phyloP scores from a whole-genome alignment of 2,329 filamentous ascomycete species.

The Trichoderma breve region DNA sequence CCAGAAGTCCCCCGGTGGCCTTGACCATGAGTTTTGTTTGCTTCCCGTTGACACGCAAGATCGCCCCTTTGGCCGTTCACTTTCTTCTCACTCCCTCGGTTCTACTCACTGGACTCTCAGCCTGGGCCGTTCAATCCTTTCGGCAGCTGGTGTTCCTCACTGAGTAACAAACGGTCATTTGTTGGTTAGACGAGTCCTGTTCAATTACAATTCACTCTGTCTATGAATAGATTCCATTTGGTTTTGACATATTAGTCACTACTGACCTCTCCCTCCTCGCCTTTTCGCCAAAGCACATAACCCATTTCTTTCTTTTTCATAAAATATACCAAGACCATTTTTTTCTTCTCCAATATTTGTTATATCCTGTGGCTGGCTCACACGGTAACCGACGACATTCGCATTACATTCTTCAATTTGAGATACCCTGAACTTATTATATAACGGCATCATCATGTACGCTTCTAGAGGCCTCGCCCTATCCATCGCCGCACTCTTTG shows the following conservation, averaged over 20 bases:
- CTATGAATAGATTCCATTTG: slow-evolving; percentile 3
- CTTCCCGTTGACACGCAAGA: background rate
- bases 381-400: slow-evolving; percentile 12
- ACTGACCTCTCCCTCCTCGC: background rate
- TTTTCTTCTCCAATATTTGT: background rate
- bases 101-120: slow-evolving; percentile 8
- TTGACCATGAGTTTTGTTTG: background rate
- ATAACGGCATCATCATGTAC: slow-evolving; percentile 22
- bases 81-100: slow-evolving; percentile 11
- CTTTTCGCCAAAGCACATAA: background rate
- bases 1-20: background rate
- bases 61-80: background rate
- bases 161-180: slow-evolving; percentile 18
- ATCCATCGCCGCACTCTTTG: slow-evolving; percentile 31
- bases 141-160: slow-evolving; percentile 31
- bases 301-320: background rate
- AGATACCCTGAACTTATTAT: slow-evolving; percentile 4
- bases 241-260: background rate
- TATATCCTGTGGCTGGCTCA: slow-evolving; percentile 23
- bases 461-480: slow-evolving; percentile 26
- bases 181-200: slow-evolving; percentile 18
- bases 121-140: slow-evolving; percentile 34
- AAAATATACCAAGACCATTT: background rate
- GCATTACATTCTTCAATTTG: background rate
- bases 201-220: slow-evolving; percentile 23